Base-by-base conservation (phyloP, 331 rosid genomes). In the Pyrus hybrid region DNA sequence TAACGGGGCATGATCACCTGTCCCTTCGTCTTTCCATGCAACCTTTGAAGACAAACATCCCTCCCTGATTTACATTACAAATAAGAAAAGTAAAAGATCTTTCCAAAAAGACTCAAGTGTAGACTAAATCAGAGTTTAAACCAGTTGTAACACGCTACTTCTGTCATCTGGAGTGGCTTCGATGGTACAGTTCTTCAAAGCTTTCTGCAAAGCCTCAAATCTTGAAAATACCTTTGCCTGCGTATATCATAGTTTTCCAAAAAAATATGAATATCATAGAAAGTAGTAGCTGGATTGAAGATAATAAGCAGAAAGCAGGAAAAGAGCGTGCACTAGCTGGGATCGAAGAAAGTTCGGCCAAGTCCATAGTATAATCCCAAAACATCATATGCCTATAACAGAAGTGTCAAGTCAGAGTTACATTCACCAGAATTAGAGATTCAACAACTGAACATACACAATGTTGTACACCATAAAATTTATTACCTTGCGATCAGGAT, bases 341-440 rank as follows among this genome's bases (percentile, higher is more conserved):
- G 95, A 81, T 87, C 88, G 84, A 94, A 90, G 89, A 94, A 94
- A 45, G 97, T 94, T 21, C 93, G 91, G 41, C 93, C 96, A 74
- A 89, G 51, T 62, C 99, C 99, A 74, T 76, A 77, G 87, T 90
- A 87, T 43, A 94, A 84, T 74, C 87, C 86, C 68, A 91, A 63
- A 74, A 80, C 70, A 72, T 94, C 79, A 72, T 94, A 90, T 65
- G 95, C 95, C 98, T 94, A 80, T 49, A 70, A 73, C 26, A 79
- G 14, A n/a, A 20, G 62, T 26, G 32, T 80, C 60, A 29, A 23
- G 66, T 79, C 65, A 83, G 76, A 33, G 58, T 78, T 5, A 67
- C 8, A 76, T 57, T 45, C 54, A 49, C 54, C 73, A 65, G 66
- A 56, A 63, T 35, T 73, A 60, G 28, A 70, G 67, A 72, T 63